Conservation (phyloP, 352 stramenopile genomes). For the Globisporangium nunn region DNA sequence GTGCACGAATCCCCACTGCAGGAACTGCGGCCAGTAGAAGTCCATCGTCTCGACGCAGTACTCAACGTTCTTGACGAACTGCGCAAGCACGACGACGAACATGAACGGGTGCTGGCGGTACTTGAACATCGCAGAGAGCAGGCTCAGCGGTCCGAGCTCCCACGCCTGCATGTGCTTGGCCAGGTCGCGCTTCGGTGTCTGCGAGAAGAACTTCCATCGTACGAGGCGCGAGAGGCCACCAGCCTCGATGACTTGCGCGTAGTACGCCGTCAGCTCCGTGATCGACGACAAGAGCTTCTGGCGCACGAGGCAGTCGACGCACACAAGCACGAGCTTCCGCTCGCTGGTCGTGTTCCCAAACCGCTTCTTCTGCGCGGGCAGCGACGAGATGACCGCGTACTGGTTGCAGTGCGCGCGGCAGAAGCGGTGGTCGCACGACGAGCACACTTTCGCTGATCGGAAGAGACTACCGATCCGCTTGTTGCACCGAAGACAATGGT, state of each 20-base stretch:
- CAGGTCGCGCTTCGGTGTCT: conserved; percentile 37
- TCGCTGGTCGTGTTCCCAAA: conserved; percentile 1
- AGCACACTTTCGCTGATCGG: conserved; percentile 39
- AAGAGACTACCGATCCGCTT: conserved; percentile 34
- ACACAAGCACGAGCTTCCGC: conserved; percentile 19
- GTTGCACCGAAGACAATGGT: conserved; percentile 31
- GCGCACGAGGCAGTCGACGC: conserved; percentile 44
- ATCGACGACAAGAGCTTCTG: conserved; percentile 41
- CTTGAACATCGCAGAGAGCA: conserved; percentile 59
- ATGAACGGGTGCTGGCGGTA: conserved; percentile 65
- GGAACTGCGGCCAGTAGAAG: conserved; percentile 66
- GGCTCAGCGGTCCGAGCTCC: conserved; percentile 35
- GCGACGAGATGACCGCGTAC: conserved; percentile 18
- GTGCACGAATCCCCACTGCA: conserved; percentile 58
- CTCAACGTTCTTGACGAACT: conserved; percentile 53
- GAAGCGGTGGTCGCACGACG: conserved; percentile 39
- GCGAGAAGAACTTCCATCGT: conserved; percentile 48
- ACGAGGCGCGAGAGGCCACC: conserved; percentile 44
- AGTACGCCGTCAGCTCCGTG: conserved; percentile 15
- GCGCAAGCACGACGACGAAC: conserved; percentile 56
- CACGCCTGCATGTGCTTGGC: conserved; percentile 29
- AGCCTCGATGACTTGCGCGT: conserved; percentile 27
- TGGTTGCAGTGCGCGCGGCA: conserved; percentile 42
- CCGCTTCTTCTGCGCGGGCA: conserved; percentile 9
- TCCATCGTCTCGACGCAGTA: conserved; percentile 46